Base-by-base conservation (phyloP, 345 rosid genomes). In the Aegle marmelos region DNA sequence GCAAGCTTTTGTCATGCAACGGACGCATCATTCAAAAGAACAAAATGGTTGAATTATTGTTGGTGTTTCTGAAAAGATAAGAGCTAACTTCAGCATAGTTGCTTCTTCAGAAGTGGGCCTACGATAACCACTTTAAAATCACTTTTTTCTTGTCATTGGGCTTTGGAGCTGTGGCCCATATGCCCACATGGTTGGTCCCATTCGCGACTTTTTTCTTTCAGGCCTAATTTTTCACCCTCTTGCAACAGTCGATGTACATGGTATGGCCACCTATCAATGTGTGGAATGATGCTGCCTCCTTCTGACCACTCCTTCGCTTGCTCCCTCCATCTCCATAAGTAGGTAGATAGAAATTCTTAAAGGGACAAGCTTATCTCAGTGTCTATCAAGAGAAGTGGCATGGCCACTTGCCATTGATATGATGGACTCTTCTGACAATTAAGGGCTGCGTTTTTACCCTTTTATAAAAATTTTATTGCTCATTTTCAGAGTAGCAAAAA, bases 91-190 rank as follows among this genome's bases (percentile, higher is more conserved):
- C 17, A 25, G 54, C 48, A 28, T 30, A 7, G 22, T 27, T 28
- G 34, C 62, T 39, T 60, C 13, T 58, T 58, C 69, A 48, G 54
- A 2, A 24, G 85, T 64, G 82, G 79, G 67, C 78, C 84, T 80
- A n/a, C 1, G 10, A 30, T 37, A 50, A 3, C 60, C 45, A 9
- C 34, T 63, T 50, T 25, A 50, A 54, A 54, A 27, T 53, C 17
- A 27, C 45, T 22, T 68, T 45, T 68, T 41, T 41, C 70, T 13
- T 50, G n/a, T 5, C 9, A 62, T 4, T 71, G 68, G 80, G 68
- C 79, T 64, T 53, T 0, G 0, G 7, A 53, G 57, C 17, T 11
- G 71, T 80, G 82, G 83, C 82, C 84, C 85, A 82, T 77, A 9
- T 61, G 3, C 22, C 58, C 66, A 70, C 75, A 68, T 66, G 77